Evolutionary conservation across 139 green algal genomes (phyloP), one percentile per base, ranked within the genome.

Genomic region (Micromonas commoda): DNA sequence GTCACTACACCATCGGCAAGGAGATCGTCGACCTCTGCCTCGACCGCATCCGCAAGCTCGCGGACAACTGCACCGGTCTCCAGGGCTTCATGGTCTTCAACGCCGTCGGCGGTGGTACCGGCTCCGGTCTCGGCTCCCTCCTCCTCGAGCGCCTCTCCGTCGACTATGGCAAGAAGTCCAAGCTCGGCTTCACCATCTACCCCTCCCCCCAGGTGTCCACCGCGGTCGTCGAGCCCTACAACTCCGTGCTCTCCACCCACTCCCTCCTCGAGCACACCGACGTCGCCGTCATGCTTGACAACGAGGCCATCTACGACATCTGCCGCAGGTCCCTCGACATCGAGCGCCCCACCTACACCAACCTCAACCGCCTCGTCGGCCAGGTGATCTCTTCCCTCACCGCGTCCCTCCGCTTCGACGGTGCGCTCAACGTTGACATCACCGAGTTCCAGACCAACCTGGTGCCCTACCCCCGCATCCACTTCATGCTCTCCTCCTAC

Each of bases 101-200:
- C 73, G 77, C 85, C 81, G 83, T 88, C 45, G 85, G 85, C 71
- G 85, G 85, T 76, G 85, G 85, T 51, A 89, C 85, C 63, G 85
- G 85, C 63, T 89, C 85, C n/a, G 85, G 85, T 72, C 84, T 89
- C 26, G 85, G 85, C 52, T 89, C 85, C 16, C 76, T 89, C 37
- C 81, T 89, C 51, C 76, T 89, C 29, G 85, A 89, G 74, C 83
- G 85, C n/a, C 80, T 89, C 82, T 96, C 89, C 38, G 94, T 98
- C 0, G 95, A 99, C 90, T 99, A 99, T 81, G 95, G 94, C 89
- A 99, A 98, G 91, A 99, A 99, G 89, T 97, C 91, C 86, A 99
- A 99, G 92, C 90, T 99, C 54, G 92, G 77, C 64, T 89, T 89
- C 78, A 88, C 85, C 0, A 71, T 89, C 29, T 89, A 89, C 76